Evolutionary conservation across 495 filamentous ascomycete species (phyloP).

Genomic region (Mytilinidion resinicola): DNA sequence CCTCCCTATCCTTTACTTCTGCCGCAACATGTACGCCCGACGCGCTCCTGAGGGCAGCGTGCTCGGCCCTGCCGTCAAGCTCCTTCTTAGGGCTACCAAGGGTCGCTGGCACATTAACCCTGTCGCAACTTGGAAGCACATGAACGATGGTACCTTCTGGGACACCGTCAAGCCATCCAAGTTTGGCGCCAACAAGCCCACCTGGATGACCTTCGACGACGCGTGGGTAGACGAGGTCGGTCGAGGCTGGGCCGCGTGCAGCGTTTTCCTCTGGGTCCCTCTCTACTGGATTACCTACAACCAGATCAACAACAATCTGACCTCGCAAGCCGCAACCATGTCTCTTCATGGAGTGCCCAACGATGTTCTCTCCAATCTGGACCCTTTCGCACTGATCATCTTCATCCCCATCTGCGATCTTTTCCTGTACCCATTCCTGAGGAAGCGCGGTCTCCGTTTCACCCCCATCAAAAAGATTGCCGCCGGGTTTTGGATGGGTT

Average conservation of each 20-base stretch:
- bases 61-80: conserved; percentile 17
- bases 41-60: conserved; percentile 18
- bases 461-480: conserved; percentile 71
- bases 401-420: conserved; percentile 68
- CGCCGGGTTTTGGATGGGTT: conserved; percentile 45
- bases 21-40: conserved; percentile 16
- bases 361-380: conserved; percentile 73
- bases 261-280: conserved; percentile 61
- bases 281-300: conserved; percentile 62
- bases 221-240: conserved; percentile 66
- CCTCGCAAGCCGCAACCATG: conserved; percentile 71
- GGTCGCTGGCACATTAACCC: conserved; percentile 15
- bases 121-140: conserved; percentile 8
- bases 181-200: conserved; percentile 43
- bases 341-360: conserved; percentile 65
- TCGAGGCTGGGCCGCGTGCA: conserved; percentile 63
- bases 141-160: conserved; percentile 25
- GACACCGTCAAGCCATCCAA: conserved; percentile 21
- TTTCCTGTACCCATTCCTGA: conserved; percentile 62
- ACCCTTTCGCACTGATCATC: conserved; percentile 51
- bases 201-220: conserved; percentile 71
- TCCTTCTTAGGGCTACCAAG: conserved; percentile 9
- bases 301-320: conserved; percentile 61
- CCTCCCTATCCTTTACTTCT: conserved; percentile 20
- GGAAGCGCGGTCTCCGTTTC: conserved; percentile 56